Percentiles rank a stretch among this genome's conserved stretches.
These are phyloP conservation scores for Hypomyces perniciosus DNA, from an alignment of 2,329 filamentous ascomycete genomes.

Conservation along the genomic window DNA sequence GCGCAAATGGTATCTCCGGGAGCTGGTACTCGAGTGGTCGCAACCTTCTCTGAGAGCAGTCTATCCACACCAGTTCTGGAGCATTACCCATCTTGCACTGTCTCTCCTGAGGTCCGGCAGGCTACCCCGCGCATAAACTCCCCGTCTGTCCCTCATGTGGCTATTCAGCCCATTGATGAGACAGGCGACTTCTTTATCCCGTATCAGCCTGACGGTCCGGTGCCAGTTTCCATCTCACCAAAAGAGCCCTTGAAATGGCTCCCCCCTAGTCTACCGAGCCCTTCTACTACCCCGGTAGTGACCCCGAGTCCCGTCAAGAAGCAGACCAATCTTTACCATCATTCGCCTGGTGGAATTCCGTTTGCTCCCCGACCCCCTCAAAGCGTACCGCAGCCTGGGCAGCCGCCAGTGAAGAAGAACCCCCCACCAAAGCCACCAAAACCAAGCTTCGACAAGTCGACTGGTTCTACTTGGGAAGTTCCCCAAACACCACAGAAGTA, in stretches of 20 bases:
- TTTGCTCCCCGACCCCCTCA: slow-evolving; percentile 34
- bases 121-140: slow-evolving; percentile 25
- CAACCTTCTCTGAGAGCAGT: slow-evolving; percentile 19
- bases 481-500: slow-evolving; percentile 2
- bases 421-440: neutral
- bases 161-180: slow-evolving; percentile 21
- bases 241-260: slow-evolving; percentile 45
- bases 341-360: slow-evolving; percentile 41
- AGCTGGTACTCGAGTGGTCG: slow-evolving; percentile 18
- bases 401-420: neutral
- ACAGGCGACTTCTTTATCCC: slow-evolving; percentile 41
- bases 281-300: slow-evolving; percentile 27
- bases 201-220: slow-evolving; percentile 51
- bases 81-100: slow-evolving; percentile 16
- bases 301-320: slow-evolving; percentile 32
- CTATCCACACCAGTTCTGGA: slow-evolving; percentile 21
- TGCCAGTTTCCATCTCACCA: slow-evolving; percentile 31
- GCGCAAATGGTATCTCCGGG: neutral
- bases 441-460: slow-evolving; percentile 2
- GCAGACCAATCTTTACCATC: slow-evolving; percentile 28
- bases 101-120: slow-evolving; percentile 19
- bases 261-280: slow-evolving; percentile 40
- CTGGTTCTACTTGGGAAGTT: neutral
- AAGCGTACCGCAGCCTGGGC: neutral
- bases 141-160: slow-evolving; percentile 22